Percentiles rank a stretch among this genome's conserved stretches.
Evolutionary conservation across 805 yeast genomes (phyloP).

Genomic region (Monosporozyma aerobia): DNA sequence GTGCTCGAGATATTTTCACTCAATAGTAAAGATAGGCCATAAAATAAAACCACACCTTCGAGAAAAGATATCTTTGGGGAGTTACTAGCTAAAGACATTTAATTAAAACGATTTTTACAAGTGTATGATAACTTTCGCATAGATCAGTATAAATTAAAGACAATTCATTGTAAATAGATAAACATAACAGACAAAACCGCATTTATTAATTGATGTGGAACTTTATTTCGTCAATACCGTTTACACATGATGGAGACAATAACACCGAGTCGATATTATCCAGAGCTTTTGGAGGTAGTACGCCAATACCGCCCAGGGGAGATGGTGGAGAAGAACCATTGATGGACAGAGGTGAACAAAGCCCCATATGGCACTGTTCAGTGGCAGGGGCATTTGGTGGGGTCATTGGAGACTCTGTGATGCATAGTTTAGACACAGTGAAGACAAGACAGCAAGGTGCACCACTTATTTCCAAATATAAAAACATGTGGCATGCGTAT

Average conservation of each 20-base stretch:
- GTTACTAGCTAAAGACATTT: not conserved
- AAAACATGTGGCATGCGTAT: slow-evolving; percentile 68
- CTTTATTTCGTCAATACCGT: slow-evolving; percentile 9
- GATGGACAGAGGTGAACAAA: not conserved
- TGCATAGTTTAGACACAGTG: slow-evolving; percentile 96
- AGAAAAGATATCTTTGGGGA: not conserved
- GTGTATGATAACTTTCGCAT: not conserved
- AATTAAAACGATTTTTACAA: not conserved
- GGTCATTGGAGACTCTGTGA: slow-evolving; percentile 77
- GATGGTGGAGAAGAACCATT: not conserved
- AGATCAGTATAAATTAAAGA: not conserved
- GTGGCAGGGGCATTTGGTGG: slow-evolving; percentile 91
- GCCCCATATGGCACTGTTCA: slow-evolving; percentile 1
- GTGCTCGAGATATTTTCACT: not conserved
- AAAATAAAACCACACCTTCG: not conserved
- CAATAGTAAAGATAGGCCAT: not conserved
- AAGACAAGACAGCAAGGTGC: slow-evolving; percentile 98
- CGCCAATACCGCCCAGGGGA: not conserved
- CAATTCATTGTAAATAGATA: not conserved
- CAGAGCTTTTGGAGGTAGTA: not conserved
- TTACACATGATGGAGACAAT: slow-evolving; percentile 5
- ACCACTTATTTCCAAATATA: slow-evolving; percentile 52
- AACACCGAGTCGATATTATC: slow-evolving; percentile 1
- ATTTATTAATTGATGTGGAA: slow-evolving; percentile 7
- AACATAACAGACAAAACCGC: not conserved